Percentiles rank a stretch among this genome's conserved stretches.
phyloP scores from a whole-genome alignment of 352 stramenopile species.

The Phytophthora litchii region DNA sequence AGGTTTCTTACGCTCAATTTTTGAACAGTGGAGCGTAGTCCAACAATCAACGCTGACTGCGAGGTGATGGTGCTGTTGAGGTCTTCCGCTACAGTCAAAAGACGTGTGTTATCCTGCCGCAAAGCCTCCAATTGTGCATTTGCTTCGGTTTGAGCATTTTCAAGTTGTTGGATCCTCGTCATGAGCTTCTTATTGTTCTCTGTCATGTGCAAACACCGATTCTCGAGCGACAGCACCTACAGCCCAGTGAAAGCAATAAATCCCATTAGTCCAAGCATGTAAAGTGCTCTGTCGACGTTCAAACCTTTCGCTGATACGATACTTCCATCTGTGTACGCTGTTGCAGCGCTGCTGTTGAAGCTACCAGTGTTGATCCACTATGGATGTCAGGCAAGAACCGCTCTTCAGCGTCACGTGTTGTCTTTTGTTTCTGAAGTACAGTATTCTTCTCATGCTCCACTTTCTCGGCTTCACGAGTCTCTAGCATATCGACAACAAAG shows the following conservation, averaged over 20 bases:
- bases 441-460: conserved; percentile 54
- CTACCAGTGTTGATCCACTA: conserved; percentile 16
- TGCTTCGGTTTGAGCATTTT: conserved; percentile 56
- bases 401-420: conserved; percentile 21
- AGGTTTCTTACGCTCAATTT: conserved; percentile 46
- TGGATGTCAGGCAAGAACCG: conserved; percentile 55
- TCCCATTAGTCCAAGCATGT: no score
- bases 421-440: conserved; percentile 31
- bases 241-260: background rate
- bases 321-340: conserved; percentile 74
- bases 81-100: conserved; percentile 43
- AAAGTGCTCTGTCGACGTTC: background rate
- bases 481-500: conserved; percentile 24
- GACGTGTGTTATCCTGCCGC: conserved; percentile 46
- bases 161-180: conserved; percentile 64
- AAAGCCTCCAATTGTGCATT: conserved; percentile 40
- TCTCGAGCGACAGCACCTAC: conserved; percentile 68
- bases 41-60: conserved; percentile 64
- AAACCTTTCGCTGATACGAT: conserved; percentile 68
- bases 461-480: conserved; percentile 52
- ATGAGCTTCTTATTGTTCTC: conserved; percentile 80
- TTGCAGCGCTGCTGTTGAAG: conserved; percentile 50
- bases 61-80: conserved; percentile 59
- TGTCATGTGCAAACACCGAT: conserved; percentile 56
- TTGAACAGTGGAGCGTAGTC: conserved; percentile 58